Evolutionary conservation across 2,329 filamentous ascomycete genomes (phyloP), one percentile per base, ranked within the genome.

Genomic region (Achaetomium macrosporum): DNA sequence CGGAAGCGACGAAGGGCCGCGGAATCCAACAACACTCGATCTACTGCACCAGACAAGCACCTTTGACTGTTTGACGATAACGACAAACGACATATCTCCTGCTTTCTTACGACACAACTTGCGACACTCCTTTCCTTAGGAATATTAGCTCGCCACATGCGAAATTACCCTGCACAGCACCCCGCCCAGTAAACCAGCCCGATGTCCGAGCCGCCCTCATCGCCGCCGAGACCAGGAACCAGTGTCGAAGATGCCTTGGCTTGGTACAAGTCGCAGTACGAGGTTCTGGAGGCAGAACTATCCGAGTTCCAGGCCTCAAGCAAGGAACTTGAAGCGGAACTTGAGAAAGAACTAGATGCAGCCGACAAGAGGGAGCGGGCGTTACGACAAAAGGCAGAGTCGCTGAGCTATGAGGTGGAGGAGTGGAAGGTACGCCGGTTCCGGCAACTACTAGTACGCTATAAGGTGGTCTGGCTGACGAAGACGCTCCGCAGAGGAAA

Each of bases 211-310:
- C 75, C 76, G 61, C 81, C 81, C 6, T 85, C 82, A 6, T 85
- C 82, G 45, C 82, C 82, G 49, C 81, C 80, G 11, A 73, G 72
- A 64, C 78, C 76, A 64, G 69, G 73, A 48, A 69, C 79, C 50
- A 77, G 69, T 50, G 68, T 78, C 46, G 85, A 90, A 66, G 88
- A 93, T 66, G 87, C 91, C 57, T 77, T 99, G 48, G 80, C 85
- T 54, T 96, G 93, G 81, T 99, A 97, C 81, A 99, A 99, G 76
- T 73, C 83, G 50, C 92, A 97, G 69, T 97, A 97, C 73, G 90
- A 95, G 72, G 84, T 90, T 67, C 80, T 99, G 36, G 93, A 96
- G 71, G 77, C 84, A 49, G 93, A 99, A 70, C 82, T 99, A 56
- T 82, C 88, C 57, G 93, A 99, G 65, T 99, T 99, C 69, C 89